phyloP scores from a whole-genome alignment of 202 grass and related monocot genomes.

The Eragrostis tef region DNA sequence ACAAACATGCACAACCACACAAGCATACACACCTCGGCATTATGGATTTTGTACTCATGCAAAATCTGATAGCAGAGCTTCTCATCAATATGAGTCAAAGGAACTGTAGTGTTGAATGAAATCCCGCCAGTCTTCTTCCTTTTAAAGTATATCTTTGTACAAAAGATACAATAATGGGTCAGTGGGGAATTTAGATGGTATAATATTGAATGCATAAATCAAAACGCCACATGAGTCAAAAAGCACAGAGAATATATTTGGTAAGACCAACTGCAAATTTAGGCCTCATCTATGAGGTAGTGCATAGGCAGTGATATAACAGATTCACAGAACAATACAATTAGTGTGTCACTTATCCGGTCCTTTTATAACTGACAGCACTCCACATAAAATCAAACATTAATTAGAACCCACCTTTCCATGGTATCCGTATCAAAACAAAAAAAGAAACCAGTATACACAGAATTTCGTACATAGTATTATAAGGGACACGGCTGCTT shows the following conservation, averaged over 20 bases:
- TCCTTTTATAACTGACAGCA: background rate
- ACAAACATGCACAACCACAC: conserved; percentile 1
- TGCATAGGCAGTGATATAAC: background rate
- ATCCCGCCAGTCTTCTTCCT: conserved; percentile 98
- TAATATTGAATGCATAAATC: background rate
- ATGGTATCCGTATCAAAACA: conserved; percentile 12
- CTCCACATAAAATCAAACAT: background rate
- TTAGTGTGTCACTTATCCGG: conserved; percentile 15
- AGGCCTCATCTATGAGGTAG: conserved; percentile 26
- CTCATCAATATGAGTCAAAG: conserved; percentile 95
- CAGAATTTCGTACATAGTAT: background rate
- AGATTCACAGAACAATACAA: conserved; percentile 24
- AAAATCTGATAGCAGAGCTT: conserved; percentile 99
- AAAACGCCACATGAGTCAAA: conserved; percentile 24
- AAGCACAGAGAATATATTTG: background rate
- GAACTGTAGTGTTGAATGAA: conserved; percentile 83
- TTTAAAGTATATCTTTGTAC: conserved; percentile 96
- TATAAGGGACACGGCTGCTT: conserved; percentile 12
- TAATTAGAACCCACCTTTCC: background rate
- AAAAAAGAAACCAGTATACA: background rate
- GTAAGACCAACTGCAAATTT: conserved; percentile 19
- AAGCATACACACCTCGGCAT: conserved; percentile 75
- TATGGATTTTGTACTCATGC: conserved; percentile 99
- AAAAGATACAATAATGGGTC: conserved; percentile 5
- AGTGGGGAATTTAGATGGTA: conserved; percentile 25